These are phyloP conservation scores for Arthrobotrys megalospora DNA, from an alignment of 2,329 filamentous ascomycete genomes.

Conservation along the genomic window DNA sequence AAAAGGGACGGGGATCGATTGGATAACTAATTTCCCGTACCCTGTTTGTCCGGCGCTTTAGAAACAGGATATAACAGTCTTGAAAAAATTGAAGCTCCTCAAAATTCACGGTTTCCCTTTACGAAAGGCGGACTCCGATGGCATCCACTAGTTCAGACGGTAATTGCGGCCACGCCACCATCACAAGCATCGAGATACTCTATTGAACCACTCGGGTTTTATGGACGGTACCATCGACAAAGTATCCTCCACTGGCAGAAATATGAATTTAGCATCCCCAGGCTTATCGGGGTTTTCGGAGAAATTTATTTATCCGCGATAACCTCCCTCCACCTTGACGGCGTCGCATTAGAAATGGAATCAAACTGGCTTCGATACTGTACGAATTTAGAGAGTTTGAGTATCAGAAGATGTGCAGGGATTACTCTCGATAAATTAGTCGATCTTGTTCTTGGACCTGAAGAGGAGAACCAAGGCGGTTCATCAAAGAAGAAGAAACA, in stretches of 20 bases:
- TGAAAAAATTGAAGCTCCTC: not conserved
- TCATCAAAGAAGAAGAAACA: not conserved
- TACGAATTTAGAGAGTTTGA: constrained; percentile 23
- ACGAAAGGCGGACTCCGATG: not conserved
- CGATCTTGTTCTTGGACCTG: not conserved
- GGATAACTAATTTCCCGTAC: too few species aligned
- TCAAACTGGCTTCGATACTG: constrained; percentile 29
- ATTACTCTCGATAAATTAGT: constrained; percentile 10
- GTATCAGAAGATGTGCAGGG: constrained; percentile 29
- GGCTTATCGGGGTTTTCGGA: constrained; percentile 24
- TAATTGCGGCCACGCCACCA: constrained; percentile 1
- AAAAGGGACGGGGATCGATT: too few species aligned
- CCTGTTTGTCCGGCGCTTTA: not conserved
- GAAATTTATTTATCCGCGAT: constrained; percentile 24
- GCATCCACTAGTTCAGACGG: constrained; percentile 20
- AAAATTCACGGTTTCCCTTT: not conserved
- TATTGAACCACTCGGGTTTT: constrained; percentile 23
- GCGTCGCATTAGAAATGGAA: not conserved
- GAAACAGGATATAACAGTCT: not conserved
- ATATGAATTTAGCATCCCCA: constrained; percentile 28
- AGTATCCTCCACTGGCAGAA: constrained; percentile 17
- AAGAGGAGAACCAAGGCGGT: not conserved
- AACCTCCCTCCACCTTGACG: constrained; percentile 24
- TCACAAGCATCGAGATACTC: not conserved
- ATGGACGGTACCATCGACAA: constrained; percentile 24